Base-by-base conservation (phyloP, 2,329 filamentous ascomycete species). In the Thielaviopsis musarum region DNA sequence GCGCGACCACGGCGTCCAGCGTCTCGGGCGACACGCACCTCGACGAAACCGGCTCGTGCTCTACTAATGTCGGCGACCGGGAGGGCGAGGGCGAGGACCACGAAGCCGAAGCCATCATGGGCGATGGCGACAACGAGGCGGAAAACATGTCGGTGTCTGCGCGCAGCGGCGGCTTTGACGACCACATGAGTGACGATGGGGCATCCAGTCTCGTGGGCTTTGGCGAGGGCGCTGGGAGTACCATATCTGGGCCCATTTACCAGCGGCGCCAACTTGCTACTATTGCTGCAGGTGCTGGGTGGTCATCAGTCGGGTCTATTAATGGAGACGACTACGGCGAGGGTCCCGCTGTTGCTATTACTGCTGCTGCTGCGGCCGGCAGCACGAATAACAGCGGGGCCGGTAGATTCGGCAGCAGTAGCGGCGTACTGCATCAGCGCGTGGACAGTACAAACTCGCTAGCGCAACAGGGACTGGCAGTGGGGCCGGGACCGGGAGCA, bases 191-290 rank as follows among this genome's bases (percentile, higher is more conserved):
- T 66, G 90, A 95, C 66, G 89, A 95, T 66, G 86, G 84, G 7
- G 84, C 83, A 57, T 88, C 85, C 2, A 91, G 86, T 63, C 77
- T 96, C 5, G 91, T 96, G 10, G 91, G 87, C 0, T 96, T 96
- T 65, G 91, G 91, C 56, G 91, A 96, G 70, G 91, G 91, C 38
- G 91, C 91, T 10, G 88, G 85, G 65, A 89, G 86, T 69, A 89
- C 89, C 5, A 84, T 91, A 60, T 88, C 84, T 62, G 89, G 89
- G 0, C 88, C 88, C 48, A 86, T 87, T 67, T 79, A 87, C 72
- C 74, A 80, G 69, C 72, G 78, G 62, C 69, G 78, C 54, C 70
- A 74, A 56, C 49, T 41, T 19, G 41, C 24, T 5, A 51, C 24
- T 30, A 55, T 56, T 21, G 22, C 41, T 1, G 59, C 59, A 19